Evolutionary conservation across 78 protist genomes (phyloP).

Genomic region (Guillardia theta): DNA sequence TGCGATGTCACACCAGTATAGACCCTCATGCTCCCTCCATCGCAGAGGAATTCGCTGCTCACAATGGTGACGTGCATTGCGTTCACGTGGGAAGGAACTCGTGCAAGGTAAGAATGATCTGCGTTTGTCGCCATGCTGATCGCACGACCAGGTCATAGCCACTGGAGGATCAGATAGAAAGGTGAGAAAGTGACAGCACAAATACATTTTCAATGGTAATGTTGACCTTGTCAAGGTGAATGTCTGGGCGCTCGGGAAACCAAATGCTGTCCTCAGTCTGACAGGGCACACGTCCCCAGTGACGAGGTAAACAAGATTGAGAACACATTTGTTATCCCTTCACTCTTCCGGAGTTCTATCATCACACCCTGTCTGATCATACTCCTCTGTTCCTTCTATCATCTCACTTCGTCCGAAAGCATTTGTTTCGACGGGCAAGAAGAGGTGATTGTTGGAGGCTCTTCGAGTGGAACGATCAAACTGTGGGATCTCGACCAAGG

Average conservation of each 20-base stretch:
- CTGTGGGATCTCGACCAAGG: constrained; percentile 69
- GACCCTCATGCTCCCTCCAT: neutral
- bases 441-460: constrained; percentile 54
- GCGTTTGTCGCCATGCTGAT: neutral
- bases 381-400: too few species aligned
- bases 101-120: neutral
- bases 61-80: neutral
- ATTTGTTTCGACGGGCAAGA: constrained; percentile 7
- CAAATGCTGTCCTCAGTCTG: neutral
- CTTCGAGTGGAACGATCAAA: constrained; percentile 51
- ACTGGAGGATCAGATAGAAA: constrained; percentile 60
- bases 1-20: too few species aligned
- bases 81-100: constrained; percentile 6
- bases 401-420: neutral
- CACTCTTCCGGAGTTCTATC: too few species aligned
- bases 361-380: constrained; percentile 40
- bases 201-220: too few species aligned
- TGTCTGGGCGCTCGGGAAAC: constrained; percentile 38
- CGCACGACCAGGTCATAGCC: neutral
- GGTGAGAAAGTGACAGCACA: too few species aligned
- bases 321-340: too few species aligned
- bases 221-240: too few species aligned
- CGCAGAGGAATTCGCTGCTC: constrained; percentile 53
- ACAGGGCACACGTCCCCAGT: neutral
- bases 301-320: neutral